phyloP scores from a whole-genome alignment of 768 basidiomycete genomes.

The Rhodotorula sphaerocarpa region DNA sequence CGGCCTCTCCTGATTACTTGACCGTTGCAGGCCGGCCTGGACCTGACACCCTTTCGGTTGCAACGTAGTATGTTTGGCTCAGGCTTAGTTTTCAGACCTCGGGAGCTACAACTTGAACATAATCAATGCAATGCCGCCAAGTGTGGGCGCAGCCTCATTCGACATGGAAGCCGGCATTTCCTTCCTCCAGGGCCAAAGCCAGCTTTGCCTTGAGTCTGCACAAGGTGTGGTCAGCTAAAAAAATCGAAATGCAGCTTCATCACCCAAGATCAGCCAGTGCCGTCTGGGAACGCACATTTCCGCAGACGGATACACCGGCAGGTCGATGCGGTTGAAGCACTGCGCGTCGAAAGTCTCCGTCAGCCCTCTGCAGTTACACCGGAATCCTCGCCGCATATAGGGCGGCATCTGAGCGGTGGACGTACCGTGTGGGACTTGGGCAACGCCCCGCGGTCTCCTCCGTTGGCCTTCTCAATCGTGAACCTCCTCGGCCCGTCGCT shows the following conservation, averaged over 20 bases:
- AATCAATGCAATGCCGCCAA: no score
- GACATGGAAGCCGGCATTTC: not conserved
- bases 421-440: slow-evolving; percentile 79
- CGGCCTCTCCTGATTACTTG: no score
- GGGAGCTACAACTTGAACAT: no score
- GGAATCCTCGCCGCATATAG: no score
- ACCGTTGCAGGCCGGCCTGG: no score
- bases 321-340: slow-evolving; percentile 92
- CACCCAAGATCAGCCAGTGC: not conserved
- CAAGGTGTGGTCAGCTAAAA: not conserved
- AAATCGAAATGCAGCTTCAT: no score
- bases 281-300: no score
- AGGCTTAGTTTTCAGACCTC: no score
- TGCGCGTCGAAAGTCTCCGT: not conserved
- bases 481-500: slow-evolving; percentile 93
- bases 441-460: slow-evolving; percentile 64
- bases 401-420: not conserved
- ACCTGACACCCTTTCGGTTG: no score
- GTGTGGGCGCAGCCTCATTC: no score
- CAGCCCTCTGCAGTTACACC: no score
- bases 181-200: not conserved
- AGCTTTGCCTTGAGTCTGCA: not conserved
- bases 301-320: slow-evolving; percentile 64
- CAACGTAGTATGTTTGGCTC: no score
- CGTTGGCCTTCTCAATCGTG: slow-evolving; percentile 94